These are phyloP conservation scores for Clathrus columnatus DNA, from an alignment of 768 basidiomycete genomes.

Conservation along the genomic window DNA sequence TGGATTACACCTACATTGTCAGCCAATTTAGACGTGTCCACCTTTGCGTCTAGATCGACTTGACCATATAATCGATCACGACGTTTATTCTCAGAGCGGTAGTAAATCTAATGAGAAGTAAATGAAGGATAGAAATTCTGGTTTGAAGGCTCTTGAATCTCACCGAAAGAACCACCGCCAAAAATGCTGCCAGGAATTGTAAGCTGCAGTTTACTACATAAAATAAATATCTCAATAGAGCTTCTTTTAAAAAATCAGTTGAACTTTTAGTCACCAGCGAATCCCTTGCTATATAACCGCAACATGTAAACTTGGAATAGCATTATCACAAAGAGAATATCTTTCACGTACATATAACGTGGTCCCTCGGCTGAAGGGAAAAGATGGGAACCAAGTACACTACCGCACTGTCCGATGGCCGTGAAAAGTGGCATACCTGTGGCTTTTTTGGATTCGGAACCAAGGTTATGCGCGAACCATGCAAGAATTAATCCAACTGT, in stretches of 20 bases:
- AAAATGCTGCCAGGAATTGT: constrained; percentile 44
- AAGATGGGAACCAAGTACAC: constrained; percentile 65
- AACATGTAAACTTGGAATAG: not conserved
- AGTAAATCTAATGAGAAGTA: constrained; percentile 39
- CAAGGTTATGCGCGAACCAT: constrained; percentile 73
- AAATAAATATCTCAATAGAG: not conserved
- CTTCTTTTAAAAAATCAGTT: not conserved
- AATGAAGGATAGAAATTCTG: not conserved
- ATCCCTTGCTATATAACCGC: constrained; percentile 41
- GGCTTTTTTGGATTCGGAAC: constrained; percentile 70
- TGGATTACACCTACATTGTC: constrained; percentile 51
- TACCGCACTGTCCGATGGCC: constrained; percentile 73
- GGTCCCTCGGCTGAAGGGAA: constrained; percentile 60
- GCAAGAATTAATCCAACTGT: constrained; percentile 66
- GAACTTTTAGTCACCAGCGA: constrained; percentile 38
- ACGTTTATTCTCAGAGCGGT: constrained; percentile 49
- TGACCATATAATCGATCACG: constrained; percentile 46
- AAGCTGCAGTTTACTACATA: constrained; percentile 38
- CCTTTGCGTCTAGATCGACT: constrained; percentile 35
- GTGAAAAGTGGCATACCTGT: constrained; percentile 72
- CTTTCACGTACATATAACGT: constrained; percentile 50
- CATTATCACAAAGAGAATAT: not conserved
- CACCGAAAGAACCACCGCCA: constrained; percentile 43
- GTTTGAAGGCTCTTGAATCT: constrained; percentile 13
- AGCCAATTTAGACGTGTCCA: constrained; percentile 56